A percentile compares a stretch with the other conserved stretches of the same genome.
These are phyloP conservation scores for Fusarium marasasianum DNA, from an alignment of 2,329 filamentous ascomycete genomes.

Conservation along the genomic window DNA sequence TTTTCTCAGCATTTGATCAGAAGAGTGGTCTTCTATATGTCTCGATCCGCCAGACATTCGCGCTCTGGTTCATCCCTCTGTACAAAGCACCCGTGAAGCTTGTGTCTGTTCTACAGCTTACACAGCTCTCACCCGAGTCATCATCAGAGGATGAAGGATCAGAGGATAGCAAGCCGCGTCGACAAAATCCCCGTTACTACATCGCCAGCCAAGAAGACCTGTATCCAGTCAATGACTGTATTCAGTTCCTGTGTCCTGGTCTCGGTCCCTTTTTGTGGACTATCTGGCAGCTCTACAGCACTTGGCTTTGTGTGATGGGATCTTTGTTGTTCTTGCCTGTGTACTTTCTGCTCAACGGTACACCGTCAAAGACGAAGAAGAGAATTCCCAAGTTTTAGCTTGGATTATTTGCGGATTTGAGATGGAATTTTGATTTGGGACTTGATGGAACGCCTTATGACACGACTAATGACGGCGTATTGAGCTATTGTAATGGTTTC, in stretches of 20 bases:
- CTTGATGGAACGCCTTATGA: not conserved
- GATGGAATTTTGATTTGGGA: not conserved
- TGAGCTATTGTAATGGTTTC: not conserved
- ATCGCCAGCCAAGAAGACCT: constrained; percentile 82
- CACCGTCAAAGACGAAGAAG: constrained; percentile 17
- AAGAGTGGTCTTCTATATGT: constrained; percentile 75
- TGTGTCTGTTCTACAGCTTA: constrained; percentile 73
- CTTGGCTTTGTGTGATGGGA: constrained; percentile 70
- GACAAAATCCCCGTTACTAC: constrained; percentile 63
- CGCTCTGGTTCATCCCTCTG: constrained; percentile 80
- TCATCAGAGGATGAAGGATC: constrained; percentile 28
- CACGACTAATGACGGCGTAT: constrained; percentile 21
- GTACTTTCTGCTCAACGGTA: constrained; percentile 46
- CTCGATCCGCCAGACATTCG: constrained; percentile 77
- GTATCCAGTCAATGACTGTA: constrained; percentile 79
- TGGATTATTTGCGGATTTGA: rapidly evolving
- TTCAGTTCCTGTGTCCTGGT: constrained; percentile 75
- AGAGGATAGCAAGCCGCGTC: constrained; percentile 23
- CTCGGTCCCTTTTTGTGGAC: constrained; percentile 65
- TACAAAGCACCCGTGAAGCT: constrained; percentile 74
- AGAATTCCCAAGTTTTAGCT: constrained; percentile 23
- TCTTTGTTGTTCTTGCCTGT: constrained; percentile 54
- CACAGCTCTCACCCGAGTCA: constrained; percentile 51
- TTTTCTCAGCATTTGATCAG: constrained; percentile 70
- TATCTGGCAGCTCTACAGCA: constrained; percentile 70